Percentiles rank a stretch among this genome's conserved stretches.
phyloP scores from a whole-genome alignment of 2,329 filamentous ascomycete genomes.

The Tympanopsis confertula region DNA sequence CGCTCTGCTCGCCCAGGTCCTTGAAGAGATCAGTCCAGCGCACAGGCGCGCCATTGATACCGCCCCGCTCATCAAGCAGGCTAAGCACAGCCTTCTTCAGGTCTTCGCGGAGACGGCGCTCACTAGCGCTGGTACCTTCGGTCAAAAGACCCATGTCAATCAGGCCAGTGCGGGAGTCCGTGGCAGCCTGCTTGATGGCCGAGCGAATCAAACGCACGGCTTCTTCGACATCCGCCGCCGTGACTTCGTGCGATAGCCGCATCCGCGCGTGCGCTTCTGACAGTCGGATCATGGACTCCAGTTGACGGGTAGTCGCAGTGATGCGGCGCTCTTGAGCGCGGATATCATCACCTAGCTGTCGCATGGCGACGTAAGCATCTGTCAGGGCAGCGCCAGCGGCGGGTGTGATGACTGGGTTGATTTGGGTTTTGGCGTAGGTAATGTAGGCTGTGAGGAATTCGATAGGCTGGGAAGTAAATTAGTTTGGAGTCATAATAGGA shows the following conservation, averaged over 20 bases:
- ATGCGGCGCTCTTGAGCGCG: conserved; percentile 88
- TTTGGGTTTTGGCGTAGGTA: conserved; percentile 79
- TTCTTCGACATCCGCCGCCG: conserved; percentile 72
- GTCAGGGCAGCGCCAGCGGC: conserved; percentile 77
- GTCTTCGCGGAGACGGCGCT: conserved; percentile 71
- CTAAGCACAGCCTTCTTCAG: conserved; percentile 68
- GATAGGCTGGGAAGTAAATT: conserved; percentile 47
- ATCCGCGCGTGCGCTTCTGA: conserved; percentile 96
- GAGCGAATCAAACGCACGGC: conserved; percentile 86
- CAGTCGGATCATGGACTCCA: conserved; percentile 97
- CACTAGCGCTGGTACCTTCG: conserved; percentile 83
- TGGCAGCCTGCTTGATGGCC: conserved; percentile 93
- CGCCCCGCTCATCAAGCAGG: conserved; percentile 66
- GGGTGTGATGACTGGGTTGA: conserved; percentile 71
- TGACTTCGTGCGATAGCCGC: conserved; percentile 70
- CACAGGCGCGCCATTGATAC: conserved; percentile 53
- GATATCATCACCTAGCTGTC: conserved; percentile 78
- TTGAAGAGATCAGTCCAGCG: conserved; percentile 70
- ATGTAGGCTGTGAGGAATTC: conserved; percentile 96
- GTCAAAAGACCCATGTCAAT: conserved; percentile 96
- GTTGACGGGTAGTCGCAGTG: conserved; percentile 89
- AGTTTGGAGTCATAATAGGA: not conserved
- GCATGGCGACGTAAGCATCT: conserved; percentile 84
- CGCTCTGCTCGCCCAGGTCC: conserved; percentile 59
- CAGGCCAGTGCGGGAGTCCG: conserved; percentile 69